A percentile compares a stretch with the other conserved stretches of the same genome.
Conservation (phyloP, 352 stramenopile species). For the Pythium folliculosum region DNA sequence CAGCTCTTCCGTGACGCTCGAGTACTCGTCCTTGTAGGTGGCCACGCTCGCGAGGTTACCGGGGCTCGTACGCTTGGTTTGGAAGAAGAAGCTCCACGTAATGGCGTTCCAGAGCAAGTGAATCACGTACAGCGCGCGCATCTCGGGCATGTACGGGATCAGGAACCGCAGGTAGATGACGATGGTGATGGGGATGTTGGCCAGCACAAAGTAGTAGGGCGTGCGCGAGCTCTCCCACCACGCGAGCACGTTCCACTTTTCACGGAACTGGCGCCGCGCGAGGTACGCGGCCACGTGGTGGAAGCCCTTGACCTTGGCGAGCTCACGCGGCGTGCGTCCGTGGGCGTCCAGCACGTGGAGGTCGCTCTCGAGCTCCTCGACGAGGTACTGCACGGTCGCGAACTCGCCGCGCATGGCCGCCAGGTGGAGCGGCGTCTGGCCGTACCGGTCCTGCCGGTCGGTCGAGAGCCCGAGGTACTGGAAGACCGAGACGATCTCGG, state of each 20-base stretch:
- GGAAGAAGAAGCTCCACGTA: conserved; percentile 69
- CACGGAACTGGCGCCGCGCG: conserved; percentile 35
- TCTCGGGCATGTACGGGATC: conserved; percentile 57
- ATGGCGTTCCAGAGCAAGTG: conserved; percentile 62
- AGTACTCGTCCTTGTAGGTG: conserved; percentile 50
- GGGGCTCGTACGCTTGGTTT: conserved; percentile 57
- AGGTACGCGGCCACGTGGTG: conserved; percentile 60
- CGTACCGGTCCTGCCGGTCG: conserved; percentile 65
- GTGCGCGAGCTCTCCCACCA: conserved; percentile 61
- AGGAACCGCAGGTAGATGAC: conserved; percentile 56
- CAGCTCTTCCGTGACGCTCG: conserved; percentile 54
- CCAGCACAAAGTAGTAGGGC: conserved; percentile 71
- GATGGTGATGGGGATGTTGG: conserved; percentile 44
- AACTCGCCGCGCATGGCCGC: conserved; percentile 77
- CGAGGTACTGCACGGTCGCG: conserved; percentile 72
- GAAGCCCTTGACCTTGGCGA: conserved; percentile 64
- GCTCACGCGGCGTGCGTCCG: conserved; percentile 54
- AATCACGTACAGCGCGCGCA: conserved; percentile 54
- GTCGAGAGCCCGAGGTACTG: conserved; percentile 75
- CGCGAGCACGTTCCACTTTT: conserved; percentile 65
- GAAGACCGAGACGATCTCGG: conserved; percentile 82
- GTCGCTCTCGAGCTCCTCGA: conserved; percentile 77
- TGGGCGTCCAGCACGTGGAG: conserved; percentile 51
- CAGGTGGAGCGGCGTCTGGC: conserved; percentile 83
- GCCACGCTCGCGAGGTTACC: conserved; percentile 47